These are phyloP conservation scores for Botryotinia convoluta DNA, from an alignment of 2,329 filamentous ascomycete genomes.

Conservation along the genomic window DNA sequence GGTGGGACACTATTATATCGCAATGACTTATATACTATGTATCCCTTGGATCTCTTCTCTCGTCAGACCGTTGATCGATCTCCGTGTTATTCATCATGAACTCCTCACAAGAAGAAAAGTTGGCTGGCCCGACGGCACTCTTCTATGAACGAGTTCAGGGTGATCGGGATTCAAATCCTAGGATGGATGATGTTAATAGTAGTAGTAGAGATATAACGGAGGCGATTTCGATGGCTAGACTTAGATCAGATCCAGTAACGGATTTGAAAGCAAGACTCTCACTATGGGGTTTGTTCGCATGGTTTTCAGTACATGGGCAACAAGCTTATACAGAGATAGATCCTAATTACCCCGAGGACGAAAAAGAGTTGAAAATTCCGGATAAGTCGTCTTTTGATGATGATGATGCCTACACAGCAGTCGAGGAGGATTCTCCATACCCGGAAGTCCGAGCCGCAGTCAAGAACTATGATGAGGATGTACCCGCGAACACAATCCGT, in stretches of 20 bases:
- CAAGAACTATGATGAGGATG: slow-evolving; percentile 60
- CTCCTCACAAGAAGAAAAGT: not conserved
- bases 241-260: not conserved
- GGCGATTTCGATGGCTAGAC: not conserved
- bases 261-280: not conserved
- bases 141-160: not conserved
- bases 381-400: not conserved
- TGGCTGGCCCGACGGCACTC: not conserved
- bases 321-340: not conserved
- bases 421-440: slow-evolving; percentile 29
- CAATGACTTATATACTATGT: not conserved
- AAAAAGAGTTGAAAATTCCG: not conserved
- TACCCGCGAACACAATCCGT: slow-evolving; percentile 64
- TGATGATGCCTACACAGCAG: not conserved
- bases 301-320: not conserved
- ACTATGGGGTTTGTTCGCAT: slow-evolving; percentile 7
- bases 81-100: not conserved
- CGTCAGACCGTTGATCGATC: not conserved
- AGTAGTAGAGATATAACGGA: not conserved
- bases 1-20: not conserved
- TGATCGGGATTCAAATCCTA: not conserved
- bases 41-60: not conserved
- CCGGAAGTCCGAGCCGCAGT: slow-evolving; percentile 53
- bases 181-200: not conserved
- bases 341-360: not conserved